Conservation (phyloP, 768 basidiomycete genomes). For the Lentinula sp. region DNA sequence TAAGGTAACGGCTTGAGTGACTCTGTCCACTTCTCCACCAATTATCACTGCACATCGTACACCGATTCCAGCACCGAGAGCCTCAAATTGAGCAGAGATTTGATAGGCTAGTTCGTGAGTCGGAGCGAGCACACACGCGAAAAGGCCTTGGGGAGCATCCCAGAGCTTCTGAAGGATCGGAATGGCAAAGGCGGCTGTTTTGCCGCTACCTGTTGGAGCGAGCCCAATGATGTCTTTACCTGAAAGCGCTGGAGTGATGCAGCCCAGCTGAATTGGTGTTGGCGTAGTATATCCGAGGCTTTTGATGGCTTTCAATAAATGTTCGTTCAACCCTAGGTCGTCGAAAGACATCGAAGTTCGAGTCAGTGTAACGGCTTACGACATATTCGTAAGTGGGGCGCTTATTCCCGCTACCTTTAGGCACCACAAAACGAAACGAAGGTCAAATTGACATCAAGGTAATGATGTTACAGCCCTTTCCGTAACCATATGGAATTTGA, state of each 20-base stretch:
- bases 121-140: constrained; percentile 90
- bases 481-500: too few species aligned
- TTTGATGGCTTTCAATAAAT: too few species aligned
- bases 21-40: constrained; percentile 74
- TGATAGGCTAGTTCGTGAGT: constrained; percentile 97
- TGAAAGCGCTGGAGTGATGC: constrained; percentile 83
- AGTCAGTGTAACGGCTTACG: too few species aligned
- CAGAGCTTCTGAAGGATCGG: constrained; percentile 95
- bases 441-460: too few species aligned
- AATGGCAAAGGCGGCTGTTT: constrained; percentile 95
- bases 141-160: constrained; percentile 91
- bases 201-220: constrained; percentile 94
- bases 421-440: too few species aligned
- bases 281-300: too few species aligned
- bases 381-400: too few species aligned
- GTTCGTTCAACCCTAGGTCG: too few species aligned
- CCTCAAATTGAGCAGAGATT: constrained; percentile 92
- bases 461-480: too few species aligned
- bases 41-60: constrained; percentile 87
- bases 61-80: constrained; percentile 87
- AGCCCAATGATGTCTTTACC: constrained; percentile 97
- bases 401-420: too few species aligned
- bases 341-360: too few species aligned
- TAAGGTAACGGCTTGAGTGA: constrained; percentile 84
- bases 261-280: constrained; percentile 84